These are phyloP conservation scores for Chalciporus sp. DNA, from an alignment of 1,284 basidiomycete genomes.

Conservation along the genomic window DNA sequence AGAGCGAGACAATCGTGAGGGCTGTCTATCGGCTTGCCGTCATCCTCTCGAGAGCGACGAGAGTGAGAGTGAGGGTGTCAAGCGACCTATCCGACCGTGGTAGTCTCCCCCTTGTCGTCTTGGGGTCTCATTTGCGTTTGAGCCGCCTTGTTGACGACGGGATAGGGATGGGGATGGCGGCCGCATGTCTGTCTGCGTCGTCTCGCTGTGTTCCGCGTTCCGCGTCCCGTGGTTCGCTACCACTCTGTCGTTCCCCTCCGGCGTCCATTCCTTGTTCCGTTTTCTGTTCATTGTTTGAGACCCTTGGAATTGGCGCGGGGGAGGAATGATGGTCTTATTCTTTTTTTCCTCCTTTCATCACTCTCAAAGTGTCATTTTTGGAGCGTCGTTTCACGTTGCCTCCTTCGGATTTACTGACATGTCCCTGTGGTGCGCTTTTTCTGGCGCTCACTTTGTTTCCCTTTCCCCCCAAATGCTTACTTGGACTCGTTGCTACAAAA, in stretches of 20 bases:
- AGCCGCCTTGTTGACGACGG: not conserved
- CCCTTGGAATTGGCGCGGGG: not conserved
- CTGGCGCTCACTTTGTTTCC: no score
- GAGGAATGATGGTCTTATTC: not conserved
- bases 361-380: not conserved
- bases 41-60: slow-evolving; percentile 30
- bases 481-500: no score
- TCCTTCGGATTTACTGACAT: not conserved
- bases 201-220: not conserved
- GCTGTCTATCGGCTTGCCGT: slow-evolving; percentile 19
- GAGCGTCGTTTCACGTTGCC: not conserved
- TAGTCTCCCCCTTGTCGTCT: slow-evolving; percentile 16
- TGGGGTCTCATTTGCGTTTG: not conserved
- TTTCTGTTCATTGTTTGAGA: not conserved
- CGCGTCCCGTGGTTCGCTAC: not conserved
- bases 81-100: slow-evolving; percentile 38
- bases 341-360: not conserved
- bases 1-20: slow-evolving; percentile 16
- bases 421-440: no score
- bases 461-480: no score
- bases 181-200: not conserved
- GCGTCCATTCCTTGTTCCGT: not conserved
- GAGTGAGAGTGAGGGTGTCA: slow-evolving; percentile 27
- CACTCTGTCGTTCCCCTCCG: not conserved
- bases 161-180: not conserved